Evolutionary conservation across 169 alveolate species (phyloP).

Genomic region (Condylostoma magnum): DNA sequence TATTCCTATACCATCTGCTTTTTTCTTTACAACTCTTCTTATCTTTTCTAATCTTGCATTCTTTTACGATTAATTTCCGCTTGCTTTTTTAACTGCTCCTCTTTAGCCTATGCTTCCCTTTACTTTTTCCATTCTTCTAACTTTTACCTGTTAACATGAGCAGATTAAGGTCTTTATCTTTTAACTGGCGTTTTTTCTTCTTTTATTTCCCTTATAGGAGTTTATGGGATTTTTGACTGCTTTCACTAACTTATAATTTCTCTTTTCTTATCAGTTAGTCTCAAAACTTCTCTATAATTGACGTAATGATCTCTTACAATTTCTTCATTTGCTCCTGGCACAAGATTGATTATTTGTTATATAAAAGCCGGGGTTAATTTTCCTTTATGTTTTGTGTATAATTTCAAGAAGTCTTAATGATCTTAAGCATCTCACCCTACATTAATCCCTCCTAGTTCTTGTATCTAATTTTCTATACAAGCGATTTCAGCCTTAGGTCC

Average conservation of each 20-base stretch:
- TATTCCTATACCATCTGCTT: conserved; percentile 10
- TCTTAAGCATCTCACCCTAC: conserved; percentile 47
- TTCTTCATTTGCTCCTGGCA: conserved; percentile 25
- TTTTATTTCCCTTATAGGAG: neutral
- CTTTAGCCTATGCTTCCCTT: neutral
- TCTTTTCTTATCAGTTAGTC: conserved; percentile 24
- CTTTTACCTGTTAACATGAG: neutral
- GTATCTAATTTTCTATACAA: conserved; percentile 32
- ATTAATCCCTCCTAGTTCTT: conserved; percentile 43
- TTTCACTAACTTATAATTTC: conserved; percentile 8
- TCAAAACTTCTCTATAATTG: neutral
- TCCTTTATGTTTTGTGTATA: conserved; percentile 30
- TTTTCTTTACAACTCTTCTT: conserved; percentile 8
- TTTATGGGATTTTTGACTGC: neutral
- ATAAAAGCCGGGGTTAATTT: conserved; percentile 37
- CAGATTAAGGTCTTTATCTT: conserved; percentile 18
- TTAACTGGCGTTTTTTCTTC: neutral
- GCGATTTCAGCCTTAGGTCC: conserved; percentile 25
- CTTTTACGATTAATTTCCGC: neutral
- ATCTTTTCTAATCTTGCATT: neutral
- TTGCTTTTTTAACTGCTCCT: conserved; percentile 12
- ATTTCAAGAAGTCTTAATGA: conserved; percentile 35
- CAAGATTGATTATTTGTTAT: conserved; percentile 26
- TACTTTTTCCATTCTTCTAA: conserved; percentile 18
- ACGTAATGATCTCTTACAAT: neutral